These are phyloP conservation scores for Chaetoceros tenuissimus DNA, from an alignment of 108 stramenopile genomes.

Conservation along the genomic window DNA sequence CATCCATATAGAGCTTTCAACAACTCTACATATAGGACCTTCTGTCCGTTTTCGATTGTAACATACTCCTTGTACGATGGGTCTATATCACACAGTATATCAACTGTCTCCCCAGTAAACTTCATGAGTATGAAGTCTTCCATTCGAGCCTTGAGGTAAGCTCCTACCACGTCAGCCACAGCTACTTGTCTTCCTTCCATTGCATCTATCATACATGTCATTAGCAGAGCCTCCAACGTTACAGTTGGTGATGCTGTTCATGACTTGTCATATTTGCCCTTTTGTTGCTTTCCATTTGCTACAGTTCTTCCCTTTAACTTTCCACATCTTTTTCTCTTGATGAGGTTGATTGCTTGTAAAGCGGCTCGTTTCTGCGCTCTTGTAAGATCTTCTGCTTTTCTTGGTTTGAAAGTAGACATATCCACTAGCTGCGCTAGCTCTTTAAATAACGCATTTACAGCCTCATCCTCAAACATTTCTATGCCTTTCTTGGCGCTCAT, in stretches of 20 bases:
- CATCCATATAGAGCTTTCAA: slow-evolving; percentile 31
- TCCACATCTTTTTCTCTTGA: neutral
- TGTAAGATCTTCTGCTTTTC: neutral
- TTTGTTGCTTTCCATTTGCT: slow-evolving; percentile 20
- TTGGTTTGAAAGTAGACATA: neutral
- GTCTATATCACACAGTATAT: neutral
- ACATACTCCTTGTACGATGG: neutral
- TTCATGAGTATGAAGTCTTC: neutral
- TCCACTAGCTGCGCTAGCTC: slow-evolving; percentile 6
- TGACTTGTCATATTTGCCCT: neutral
- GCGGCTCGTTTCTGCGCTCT: neutral
- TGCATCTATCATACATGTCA: slow-evolving; percentile 4
- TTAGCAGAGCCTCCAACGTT: slow-evolving; percentile 7
- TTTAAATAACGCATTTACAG: neutral
- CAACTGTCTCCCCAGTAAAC: neutral
- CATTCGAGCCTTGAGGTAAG: neutral
- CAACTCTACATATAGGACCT: slow-evolving; percentile 28
- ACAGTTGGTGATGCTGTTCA: slow-evolving; percentile 23
- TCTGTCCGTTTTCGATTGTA: slow-evolving; percentile 9
- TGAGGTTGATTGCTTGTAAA: neutral
- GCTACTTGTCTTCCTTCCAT: neutral
- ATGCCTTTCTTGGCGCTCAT: slow-evolving; percentile 6
- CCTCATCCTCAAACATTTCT: slow-evolving; percentile 5
- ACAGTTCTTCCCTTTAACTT: neutral
- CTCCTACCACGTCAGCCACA: neutral